A percentile compares a stretch with the other conserved stretches of the same genome.
phyloP scores from a whole-genome alignment of 73 alveolate genomes.

The Paramecium biaurelia region DNA sequence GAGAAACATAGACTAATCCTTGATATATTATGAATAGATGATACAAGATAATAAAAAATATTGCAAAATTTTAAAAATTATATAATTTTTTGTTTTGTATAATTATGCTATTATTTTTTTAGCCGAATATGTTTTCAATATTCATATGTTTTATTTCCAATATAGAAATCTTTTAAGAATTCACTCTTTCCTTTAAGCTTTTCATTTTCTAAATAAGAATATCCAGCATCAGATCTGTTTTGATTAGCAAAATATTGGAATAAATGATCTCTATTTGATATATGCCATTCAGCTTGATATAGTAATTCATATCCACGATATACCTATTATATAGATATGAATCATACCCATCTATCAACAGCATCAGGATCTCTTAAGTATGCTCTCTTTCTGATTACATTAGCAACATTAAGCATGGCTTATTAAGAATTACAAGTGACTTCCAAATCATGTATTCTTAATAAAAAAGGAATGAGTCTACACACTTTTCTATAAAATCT shows the following conservation, averaged over 20 bases:
- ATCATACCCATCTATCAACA: conserved; percentile 39
- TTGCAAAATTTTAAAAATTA: neutral
- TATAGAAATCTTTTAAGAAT: conserved; percentile 61
- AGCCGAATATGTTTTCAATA: conserved; percentile 30
- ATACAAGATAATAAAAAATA: neutral
- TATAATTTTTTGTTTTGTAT: neutral
- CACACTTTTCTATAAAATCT: conserved; percentile 60
- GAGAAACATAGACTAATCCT: neutral
- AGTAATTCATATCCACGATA: conserved; percentile 44
- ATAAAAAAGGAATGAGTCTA: conserved; percentile 50
- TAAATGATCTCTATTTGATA: conserved; percentile 44
- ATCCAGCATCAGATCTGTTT: conserved; percentile 55
- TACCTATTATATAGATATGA: neutral
- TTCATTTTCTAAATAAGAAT: conserved; percentile 57
- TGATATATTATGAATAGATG: neutral
- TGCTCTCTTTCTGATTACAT: conserved; percentile 39
- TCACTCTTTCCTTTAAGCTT: conserved; percentile 39
- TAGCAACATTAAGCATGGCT: conserved; percentile 60
- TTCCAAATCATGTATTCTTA: conserved; percentile 58
- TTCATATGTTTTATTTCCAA: conserved; percentile 52
- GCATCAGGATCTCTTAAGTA: conserved; percentile 54
- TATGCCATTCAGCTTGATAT: conserved; percentile 56
- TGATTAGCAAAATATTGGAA: conserved; percentile 44
- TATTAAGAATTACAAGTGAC: conserved; percentile 42
- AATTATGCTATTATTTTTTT: neutral